Conservation (phyloP, 176 grass and related monocot genomes). For the Dactylis glomerata region DNA sequence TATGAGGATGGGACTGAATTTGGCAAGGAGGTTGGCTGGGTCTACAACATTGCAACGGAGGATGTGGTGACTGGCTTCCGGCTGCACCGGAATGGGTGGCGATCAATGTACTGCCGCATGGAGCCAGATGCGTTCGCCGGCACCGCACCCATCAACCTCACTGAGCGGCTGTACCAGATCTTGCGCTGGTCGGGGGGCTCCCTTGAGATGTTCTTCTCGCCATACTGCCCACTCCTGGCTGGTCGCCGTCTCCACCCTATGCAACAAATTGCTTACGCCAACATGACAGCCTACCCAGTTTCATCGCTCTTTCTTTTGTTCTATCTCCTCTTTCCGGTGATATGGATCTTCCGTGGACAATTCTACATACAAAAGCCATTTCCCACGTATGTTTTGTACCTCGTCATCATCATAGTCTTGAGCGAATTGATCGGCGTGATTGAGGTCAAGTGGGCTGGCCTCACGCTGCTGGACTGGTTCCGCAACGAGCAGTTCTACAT, state of each 20-base stretch:
- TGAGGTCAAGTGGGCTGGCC: slow-evolving; percentile 47
- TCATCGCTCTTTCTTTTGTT: slow-evolving; percentile 44
- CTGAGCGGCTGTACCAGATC: slow-evolving; percentile 51
- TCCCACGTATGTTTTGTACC: slow-evolving; percentile 43
- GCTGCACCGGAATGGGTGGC: slow-evolving; percentile 40
- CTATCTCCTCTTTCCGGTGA: slow-evolving; percentile 46
- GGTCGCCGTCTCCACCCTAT: slow-evolving; percentile 30
- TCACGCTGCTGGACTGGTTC: slow-evolving; percentile 46
- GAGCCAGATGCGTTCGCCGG: slow-evolving; percentile 49
- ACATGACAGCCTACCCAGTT: slow-evolving; percentile 55
- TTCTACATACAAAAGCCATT: slow-evolving; percentile 61
- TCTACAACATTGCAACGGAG: slow-evolving; percentile 52
- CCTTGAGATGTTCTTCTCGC: slow-evolving; percentile 55
- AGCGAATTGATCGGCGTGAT: slow-evolving; percentile 39
- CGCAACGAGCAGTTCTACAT: slow-evolving; percentile 65
- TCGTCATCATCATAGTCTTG: slow-evolving; percentile 36
- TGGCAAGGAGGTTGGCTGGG: slow-evolving; percentile 47
- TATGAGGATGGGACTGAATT: slow-evolving; percentile 37
- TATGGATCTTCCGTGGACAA: slow-evolving; percentile 48
- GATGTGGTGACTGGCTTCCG: slow-evolving; percentile 55
- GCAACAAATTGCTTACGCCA: slow-evolving; percentile 45
- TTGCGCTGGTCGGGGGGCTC: slow-evolving; percentile 50
- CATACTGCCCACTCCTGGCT: slow-evolving; percentile 39
- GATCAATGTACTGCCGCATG: slow-evolving; percentile 52
- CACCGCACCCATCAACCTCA: slow-evolving; percentile 52